Evolutionary conservation across 345 rosid genomes (phyloP).

Genomic region (Isatis tinctoria): DNA sequence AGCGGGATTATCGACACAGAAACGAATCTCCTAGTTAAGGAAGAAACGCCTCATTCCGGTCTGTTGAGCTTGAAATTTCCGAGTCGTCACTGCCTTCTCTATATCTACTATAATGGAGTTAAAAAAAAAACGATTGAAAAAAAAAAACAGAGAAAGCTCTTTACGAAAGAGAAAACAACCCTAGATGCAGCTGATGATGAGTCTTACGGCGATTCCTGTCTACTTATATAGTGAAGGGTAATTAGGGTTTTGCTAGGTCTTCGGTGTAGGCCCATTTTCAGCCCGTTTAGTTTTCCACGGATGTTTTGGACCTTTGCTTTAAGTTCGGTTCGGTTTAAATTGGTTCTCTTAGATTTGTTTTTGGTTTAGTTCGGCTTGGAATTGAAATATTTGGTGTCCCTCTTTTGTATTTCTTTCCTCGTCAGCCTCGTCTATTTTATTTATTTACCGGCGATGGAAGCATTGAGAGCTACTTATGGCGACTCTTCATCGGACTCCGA

Average conservation of each 20-base stretch:
- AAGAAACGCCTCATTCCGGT: constrained; percentile 83
- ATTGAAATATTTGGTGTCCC: not conserved
- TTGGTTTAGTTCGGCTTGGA: not conserved
- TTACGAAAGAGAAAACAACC: not conserved
- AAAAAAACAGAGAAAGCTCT: not conserved
- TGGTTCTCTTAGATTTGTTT: not conserved
- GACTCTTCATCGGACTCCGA: constrained; percentile 62
- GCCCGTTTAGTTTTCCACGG: not conserved
- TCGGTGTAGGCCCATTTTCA: not conserved
- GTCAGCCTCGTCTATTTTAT: not conserved
- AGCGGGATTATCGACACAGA: constrained; percentile 38
- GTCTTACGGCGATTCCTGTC: not conserved
- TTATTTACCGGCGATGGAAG: constrained; percentile 45
- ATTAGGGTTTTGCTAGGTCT: constrained; percentile 23
- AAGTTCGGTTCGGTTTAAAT: not conserved
- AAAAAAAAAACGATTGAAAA: not conserved
- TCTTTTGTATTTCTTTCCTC: no score
- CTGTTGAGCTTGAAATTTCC: constrained; percentile 97
- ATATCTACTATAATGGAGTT: not conserved
- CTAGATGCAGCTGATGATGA: not conserved
- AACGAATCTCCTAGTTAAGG: constrained; percentile 25
- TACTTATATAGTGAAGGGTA: not conserved
- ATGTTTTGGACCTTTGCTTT: not conserved
- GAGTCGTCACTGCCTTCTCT: constrained; percentile 64
- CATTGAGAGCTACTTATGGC: constrained; percentile 60